phyloP scores from a whole-genome alignment of 2,329 filamentous ascomycete genomes.

The Penicillium sclerotiorum region DNA sequence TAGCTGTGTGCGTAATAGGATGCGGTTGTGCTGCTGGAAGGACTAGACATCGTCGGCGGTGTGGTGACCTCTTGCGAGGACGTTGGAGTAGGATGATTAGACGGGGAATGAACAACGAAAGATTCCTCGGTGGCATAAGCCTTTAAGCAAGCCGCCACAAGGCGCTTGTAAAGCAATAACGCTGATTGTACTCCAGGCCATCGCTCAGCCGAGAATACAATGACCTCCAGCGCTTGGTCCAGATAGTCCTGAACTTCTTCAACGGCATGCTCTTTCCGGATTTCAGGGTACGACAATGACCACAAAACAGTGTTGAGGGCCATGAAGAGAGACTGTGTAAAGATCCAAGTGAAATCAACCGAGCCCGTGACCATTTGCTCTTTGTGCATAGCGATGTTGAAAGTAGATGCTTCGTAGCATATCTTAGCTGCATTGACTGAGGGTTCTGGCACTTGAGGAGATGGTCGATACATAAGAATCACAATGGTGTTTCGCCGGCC shows the following conservation, averaged over 20 bases:
- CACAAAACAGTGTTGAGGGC: constrained; percentile 89
- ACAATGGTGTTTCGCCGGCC: constrained; percentile 83
- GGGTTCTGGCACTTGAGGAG: constrained; percentile 86
- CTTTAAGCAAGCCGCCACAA: constrained; percentile 82
- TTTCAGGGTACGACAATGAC: constrained; percentile 83
- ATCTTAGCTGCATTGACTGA: constrained; percentile 74
- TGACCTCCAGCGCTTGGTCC: constrained; percentile 73
- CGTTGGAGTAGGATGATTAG: constrained; percentile 44
- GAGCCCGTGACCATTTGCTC: constrained; percentile 75
- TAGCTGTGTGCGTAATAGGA: constrained; percentile 40
- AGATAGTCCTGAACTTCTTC: constrained; percentile 78
- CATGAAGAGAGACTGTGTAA: constrained; percentile 87
- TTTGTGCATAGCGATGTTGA: constrained; percentile 78
- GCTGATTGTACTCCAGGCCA: constrained; percentile 91
- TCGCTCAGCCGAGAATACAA: constrained; percentile 77
- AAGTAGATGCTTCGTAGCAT: constrained; percentile 81
- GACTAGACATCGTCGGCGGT: constrained; percentile 45
- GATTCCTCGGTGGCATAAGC: constrained; percentile 71
- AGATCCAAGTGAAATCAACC: constrained; percentile 91
- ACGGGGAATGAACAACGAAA: constrained; percentile 54
- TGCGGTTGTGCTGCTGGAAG: constrained; percentile 41
- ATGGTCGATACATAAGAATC: constrained; percentile 84
- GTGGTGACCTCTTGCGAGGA: constrained; percentile 43
- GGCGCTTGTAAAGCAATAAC: constrained; percentile 80
- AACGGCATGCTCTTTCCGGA: constrained; percentile 71